Evolutionary conservation across 2,329 filamentous ascomycete species (phyloP), one percentile per base, ranked within the genome.

Genomic region (Epichloe amarillans): DNA sequence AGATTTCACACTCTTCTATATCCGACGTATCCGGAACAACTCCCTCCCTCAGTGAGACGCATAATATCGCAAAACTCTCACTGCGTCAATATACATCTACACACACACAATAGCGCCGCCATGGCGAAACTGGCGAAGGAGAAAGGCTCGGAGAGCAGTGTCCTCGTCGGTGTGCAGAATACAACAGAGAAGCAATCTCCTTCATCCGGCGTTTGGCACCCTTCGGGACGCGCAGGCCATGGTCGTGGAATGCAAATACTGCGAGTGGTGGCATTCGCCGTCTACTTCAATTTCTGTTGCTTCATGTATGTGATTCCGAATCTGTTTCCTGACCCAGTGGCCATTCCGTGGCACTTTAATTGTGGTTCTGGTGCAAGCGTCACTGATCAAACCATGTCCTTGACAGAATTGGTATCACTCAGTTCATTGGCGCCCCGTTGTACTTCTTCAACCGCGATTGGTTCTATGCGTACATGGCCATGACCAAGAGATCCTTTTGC

Each of bases 381-480:
- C 12, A 14, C 37, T 38, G 41, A 56, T 59, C 30, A 61, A 49
- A 46, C 11, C 36, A 36, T 38, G 33, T 37, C 10, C 4, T 40
- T 38, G 7, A 45, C 47, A 84, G 81, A 15, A 80, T 86, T 60
- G 77, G 79, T 58, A 64, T 79, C 17, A 88, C 87, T 6, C 88
- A 95, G 61, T 74, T 89, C 55, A 69, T 94, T 52, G 88, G 88
- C 36, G 69, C 79, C 0, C 87, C 87, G 2, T 68, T 95, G 46
- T 93, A 93, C 63, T 76, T 82, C 54, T 71, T 88, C 60, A 84
- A 88, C 63, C 80, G 80, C 52, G 82, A 88, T 44, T 78, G 86
- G 61, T 95, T 88, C 71, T 86, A 94, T 66, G 78, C 83, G 55
- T 94, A 88, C 69, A 94, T 95, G 80, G 82, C 87, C 40, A 77